These are phyloP conservation scores for Fusarium decemcellulare DNA, from an alignment of 2,329 filamentous ascomycete genomes.

Conservation along the genomic window DNA sequence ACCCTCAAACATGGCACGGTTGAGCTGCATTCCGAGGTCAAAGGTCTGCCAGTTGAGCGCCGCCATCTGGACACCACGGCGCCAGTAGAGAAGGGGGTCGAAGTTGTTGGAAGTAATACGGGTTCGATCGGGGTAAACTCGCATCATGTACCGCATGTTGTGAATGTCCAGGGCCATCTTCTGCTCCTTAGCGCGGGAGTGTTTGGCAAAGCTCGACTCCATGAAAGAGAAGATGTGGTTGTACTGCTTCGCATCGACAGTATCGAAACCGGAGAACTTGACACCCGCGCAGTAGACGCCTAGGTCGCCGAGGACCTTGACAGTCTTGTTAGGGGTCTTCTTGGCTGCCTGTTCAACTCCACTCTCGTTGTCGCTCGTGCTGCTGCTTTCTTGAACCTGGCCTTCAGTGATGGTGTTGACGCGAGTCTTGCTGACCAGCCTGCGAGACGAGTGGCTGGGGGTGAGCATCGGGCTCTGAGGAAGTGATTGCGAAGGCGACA, in stretches of 20 bases:
- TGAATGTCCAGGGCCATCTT: conserved; percentile 88
- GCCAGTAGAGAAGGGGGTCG: conserved; percentile 93
- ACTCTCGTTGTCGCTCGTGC: conserved; percentile 86
- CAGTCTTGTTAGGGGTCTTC: conserved; percentile 86
- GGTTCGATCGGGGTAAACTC: conserved; percentile 89
- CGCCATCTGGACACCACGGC: conserved; percentile 96
- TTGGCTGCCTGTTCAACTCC: conserved; percentile 71
- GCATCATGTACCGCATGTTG: conserved; percentile 92
- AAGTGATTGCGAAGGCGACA: conserved; percentile 65
- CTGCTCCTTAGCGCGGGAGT: conserved; percentile 81
- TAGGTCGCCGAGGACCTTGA: conserved; percentile 84
- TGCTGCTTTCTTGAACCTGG: conserved; percentile 71
- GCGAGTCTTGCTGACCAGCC: conserved; percentile 63
- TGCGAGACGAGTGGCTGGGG: conserved; percentile 66
- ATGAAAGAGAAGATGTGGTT: conserved; percentile 98
- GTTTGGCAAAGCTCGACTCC: conserved; percentile 87
- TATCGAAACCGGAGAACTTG: conserved; percentile 87
- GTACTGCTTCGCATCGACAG: conserved; percentile 83
- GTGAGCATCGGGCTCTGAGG: conserved; percentile 69
- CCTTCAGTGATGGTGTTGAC: conserved; percentile 72
- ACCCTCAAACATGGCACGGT: conserved; percentile 97
- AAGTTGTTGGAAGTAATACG: conserved; percentile 94
- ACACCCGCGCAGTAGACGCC: conserved; percentile 83
- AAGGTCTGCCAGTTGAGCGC: conserved; percentile 99
- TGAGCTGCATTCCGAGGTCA: conserved; percentile 94